A percentile compares a stretch with the other conserved stretches of the same genome.
These are phyloP conservation scores for Crithidia sp. DNA, from an alignment of 208 protist species.

Conservation along the genomic window DNA sequence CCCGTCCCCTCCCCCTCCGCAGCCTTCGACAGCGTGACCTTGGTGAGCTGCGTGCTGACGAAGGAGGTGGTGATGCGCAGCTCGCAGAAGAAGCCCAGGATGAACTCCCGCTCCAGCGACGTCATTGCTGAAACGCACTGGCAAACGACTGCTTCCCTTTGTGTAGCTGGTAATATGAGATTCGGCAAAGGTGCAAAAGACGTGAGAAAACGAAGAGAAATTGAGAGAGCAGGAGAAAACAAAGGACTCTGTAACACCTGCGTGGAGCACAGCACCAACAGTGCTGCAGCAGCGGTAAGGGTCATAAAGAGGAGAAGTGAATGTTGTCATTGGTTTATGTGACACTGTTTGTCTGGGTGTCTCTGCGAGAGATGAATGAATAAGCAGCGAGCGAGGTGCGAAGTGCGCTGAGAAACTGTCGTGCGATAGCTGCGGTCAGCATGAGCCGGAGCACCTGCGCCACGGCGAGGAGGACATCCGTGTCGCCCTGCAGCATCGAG, in stretches of 20 bases:
- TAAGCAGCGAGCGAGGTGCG: too few relatives aligned
- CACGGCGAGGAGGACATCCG: conserved; percentile 64
- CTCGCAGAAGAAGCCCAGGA: conserved; percentile 56
- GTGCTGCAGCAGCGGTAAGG: too few relatives aligned
- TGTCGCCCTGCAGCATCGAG: conserved; percentile 65
- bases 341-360: too few relatives aligned
- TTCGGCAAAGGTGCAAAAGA: neutral
- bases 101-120: conserved; percentile 43
- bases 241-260: too few relatives aligned
- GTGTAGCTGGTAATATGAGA: neutral
- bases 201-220: too few relatives aligned
- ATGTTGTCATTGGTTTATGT: too few relatives aligned
- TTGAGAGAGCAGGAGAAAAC: too few relatives aligned
- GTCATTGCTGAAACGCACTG: conserved; percentile 14
- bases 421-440: too few relatives aligned
- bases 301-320: too few relatives aligned
- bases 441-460: conserved; percentile 37
- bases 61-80: conserved; percentile 49
- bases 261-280: too few relatives aligned
- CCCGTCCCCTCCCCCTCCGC: conserved; percentile 21
- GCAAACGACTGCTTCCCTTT: neutral
- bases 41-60: conserved; percentile 17
- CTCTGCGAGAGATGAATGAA: too few relatives aligned
- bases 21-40: conserved; percentile 37
- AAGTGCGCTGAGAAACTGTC: too few relatives aligned